Percentiles rank a stretch among this genome's conserved stretches.
Evolutionary conservation across 2,329 filamentous ascomycete genomes (phyloP).

Genomic region (Xylariales sp.): DNA sequence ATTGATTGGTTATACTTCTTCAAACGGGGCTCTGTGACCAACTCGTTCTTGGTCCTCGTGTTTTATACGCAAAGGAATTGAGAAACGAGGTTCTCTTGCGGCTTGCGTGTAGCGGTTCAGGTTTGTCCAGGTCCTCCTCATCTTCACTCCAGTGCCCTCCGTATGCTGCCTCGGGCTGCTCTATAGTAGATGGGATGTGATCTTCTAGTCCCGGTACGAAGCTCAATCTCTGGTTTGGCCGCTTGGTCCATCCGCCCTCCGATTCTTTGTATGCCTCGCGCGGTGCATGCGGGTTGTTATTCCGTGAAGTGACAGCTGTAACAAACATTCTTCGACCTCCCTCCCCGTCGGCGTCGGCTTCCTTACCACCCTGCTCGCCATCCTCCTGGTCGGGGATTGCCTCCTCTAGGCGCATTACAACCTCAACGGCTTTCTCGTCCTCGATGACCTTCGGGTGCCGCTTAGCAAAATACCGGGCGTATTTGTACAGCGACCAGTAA

Average conservation of each 20-base stretch:
- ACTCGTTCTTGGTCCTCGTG: neutral
- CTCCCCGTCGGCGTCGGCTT: neutral
- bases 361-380: neutral
- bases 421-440: slow-evolving; percentile 25
- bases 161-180: neutral
- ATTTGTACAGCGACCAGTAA: slow-evolving; percentile 37
- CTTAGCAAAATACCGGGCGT: slow-evolving; percentile 39
- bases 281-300: neutral
- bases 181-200: neutral
- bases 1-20: too few species aligned
- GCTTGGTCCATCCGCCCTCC: neutral
- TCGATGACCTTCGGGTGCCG: slow-evolving; percentile 43
- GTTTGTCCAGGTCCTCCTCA: neutral
- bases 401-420: slow-evolving; percentile 14
- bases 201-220: neutral
- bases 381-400: neutral
- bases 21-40: slow-evolving; percentile 13
- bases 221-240: slow-evolving; percentile 1
- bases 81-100: neutral
- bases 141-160: neutral
- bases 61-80: neutral
- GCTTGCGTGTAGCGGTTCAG: neutral
- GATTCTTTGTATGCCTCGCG: neutral
- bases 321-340: slow-evolving; percentile 1
- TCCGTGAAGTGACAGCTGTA: slow-evolving; percentile 2